These are phyloP conservation scores for Benincasa hispida DNA, from an alignment of 306 rosid species.

Conservation along the genomic window DNA sequence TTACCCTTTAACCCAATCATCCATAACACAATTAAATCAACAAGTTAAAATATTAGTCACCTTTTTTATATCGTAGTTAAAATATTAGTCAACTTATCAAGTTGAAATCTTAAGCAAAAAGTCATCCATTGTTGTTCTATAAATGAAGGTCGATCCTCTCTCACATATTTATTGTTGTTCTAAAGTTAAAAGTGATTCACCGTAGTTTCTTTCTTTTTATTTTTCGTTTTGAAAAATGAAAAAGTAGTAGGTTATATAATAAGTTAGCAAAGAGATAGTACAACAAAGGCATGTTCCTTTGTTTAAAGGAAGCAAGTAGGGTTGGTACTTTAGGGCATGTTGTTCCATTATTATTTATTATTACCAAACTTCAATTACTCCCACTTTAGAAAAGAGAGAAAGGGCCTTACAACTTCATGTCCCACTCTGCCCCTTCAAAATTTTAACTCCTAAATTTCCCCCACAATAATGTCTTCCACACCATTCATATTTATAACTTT, in stretches of 20 bases:
- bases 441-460: not conserved
- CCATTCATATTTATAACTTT: not conserved
- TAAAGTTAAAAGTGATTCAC: not conserved
- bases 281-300: not conserved
- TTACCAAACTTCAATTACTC: constrained; percentile 5
- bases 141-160: not conserved
- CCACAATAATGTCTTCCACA: not conserved
- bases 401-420: not conserved
- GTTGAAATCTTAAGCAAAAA: not conserved
- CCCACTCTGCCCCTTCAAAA: not conserved
- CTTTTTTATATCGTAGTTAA: not conserved
- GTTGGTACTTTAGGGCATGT: constrained; percentile 2
- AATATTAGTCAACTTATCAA: not conserved
- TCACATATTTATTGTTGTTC: not conserved
- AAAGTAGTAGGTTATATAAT: not conserved
- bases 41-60: not conserved
- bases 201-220: too few relatives aligned
- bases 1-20: too few relatives aligned
- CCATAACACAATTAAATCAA: not conserved
- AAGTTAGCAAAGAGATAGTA: not conserved
- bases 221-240: not conserved
- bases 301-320: not conserved
- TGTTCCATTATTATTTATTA: constrained; percentile 2
- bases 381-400: not conserved
- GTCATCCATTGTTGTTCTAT: not conserved